A percentile compares a stretch with the other conserved stretches of the same genome.
Conservation (phyloP, 805 yeast genomes). For the Candida nonsorbophila region DNA sequence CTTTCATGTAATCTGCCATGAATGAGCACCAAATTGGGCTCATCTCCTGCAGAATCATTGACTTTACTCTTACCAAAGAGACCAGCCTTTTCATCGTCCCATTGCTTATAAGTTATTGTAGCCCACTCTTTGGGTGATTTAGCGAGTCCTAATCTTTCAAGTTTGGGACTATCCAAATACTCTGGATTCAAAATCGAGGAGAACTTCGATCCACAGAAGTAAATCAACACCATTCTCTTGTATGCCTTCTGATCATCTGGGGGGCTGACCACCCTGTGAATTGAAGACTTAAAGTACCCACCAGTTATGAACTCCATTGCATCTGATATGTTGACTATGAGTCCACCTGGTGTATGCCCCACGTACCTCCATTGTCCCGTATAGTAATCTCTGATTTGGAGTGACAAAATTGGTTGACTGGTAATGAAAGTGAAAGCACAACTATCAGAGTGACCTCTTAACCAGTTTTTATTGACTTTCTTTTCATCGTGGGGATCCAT, state of each 20-base stretch:
- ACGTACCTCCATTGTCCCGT: conserved; percentile 25
- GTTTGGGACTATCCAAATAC: conserved; percentile 18
- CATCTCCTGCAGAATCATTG: conserved; percentile 28
- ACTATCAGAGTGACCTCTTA: conserved; percentile 26
- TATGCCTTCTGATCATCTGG: conserved; percentile 19
- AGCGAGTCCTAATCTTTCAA: conserved; percentile 15
- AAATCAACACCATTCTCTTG: conserved; percentile 19
- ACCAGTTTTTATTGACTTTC: conserved; percentile 21
- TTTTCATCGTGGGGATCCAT: conserved; percentile 17
- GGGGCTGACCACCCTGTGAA: conserved; percentile 22
- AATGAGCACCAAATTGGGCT: conserved; percentile 30
- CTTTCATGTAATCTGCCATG: conserved; percentile 39
- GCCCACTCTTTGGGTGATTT: conserved; percentile 22
- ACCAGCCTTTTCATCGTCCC: conserved; percentile 41
- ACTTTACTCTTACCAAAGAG: conserved; percentile 37
- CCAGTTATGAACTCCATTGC: conserved; percentile 27
- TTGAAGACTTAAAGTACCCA: conserved; percentile 20
- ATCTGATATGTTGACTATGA: conserved; percentile 25
- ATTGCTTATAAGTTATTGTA: conserved; percentile 17
- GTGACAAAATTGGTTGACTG: conserved; percentile 24
- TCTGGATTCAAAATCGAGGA: conserved; percentile 19
- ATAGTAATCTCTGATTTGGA: conserved; percentile 24
- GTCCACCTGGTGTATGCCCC: conserved; percentile 22
- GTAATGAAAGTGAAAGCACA: conserved; percentile 26
- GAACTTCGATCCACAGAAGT: conserved; percentile 18